Percentiles rank a stretch among this genome's conserved stretches.
These are phyloP conservation scores for Yarrowia phangngaensis DNA, from an alignment of 805 yeast genomes.

Conservation along the genomic window DNA sequence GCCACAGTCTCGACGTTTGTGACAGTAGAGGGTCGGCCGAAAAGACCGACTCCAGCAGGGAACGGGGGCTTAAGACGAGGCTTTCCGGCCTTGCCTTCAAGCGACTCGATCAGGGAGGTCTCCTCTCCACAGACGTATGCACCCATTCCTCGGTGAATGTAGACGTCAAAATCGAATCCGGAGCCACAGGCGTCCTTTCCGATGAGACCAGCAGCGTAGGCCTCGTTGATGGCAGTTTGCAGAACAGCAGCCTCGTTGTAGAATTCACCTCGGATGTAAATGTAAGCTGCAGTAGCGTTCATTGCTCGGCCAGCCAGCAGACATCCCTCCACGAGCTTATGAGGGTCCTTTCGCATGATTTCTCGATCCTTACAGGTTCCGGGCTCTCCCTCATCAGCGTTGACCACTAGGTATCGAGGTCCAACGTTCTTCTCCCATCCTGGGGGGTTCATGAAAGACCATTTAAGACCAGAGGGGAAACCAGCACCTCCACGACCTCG, in stretches of 20 bases:
- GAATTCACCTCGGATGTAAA: slow-evolving; percentile 87
- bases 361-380: slow-evolving; percentile 93
- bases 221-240: slow-evolving; percentile 82
- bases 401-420: slow-evolving; percentile 84
- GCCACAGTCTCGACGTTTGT: slow-evolving; percentile 89
- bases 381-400: slow-evolving; percentile 94
- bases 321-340: slow-evolving; percentile 89
- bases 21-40: slow-evolving; percentile 87
- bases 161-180: slow-evolving; percentile 79
- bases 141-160: slow-evolving; percentile 88
- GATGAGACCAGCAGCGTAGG: slow-evolving; percentile 71
- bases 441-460: slow-evolving; percentile 95
- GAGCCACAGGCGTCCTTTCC: slow-evolving; percentile 87
- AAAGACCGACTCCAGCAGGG: slow-evolving; percentile 90
- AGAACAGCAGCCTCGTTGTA: slow-evolving; percentile 71
- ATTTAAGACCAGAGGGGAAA: slow-evolving; percentile 83
- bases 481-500: slow-evolving; percentile 96
- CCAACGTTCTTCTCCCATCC: slow-evolving; percentile 90
- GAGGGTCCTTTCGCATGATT: slow-evolving; percentile 87
- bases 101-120: slow-evolving; percentile 80
- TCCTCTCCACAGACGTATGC: slow-evolving; percentile 93
- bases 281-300: slow-evolving; percentile 92
- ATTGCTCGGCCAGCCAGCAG: slow-evolving; percentile 83
- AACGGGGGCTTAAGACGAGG: slow-evolving; percentile 93
- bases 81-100: slow-evolving; percentile 91